Percentiles rank a stretch among this genome's conserved stretches.
phyloP scores from a whole-genome alignment of 345 rosid genomes.

The Salix dunnii region DNA sequence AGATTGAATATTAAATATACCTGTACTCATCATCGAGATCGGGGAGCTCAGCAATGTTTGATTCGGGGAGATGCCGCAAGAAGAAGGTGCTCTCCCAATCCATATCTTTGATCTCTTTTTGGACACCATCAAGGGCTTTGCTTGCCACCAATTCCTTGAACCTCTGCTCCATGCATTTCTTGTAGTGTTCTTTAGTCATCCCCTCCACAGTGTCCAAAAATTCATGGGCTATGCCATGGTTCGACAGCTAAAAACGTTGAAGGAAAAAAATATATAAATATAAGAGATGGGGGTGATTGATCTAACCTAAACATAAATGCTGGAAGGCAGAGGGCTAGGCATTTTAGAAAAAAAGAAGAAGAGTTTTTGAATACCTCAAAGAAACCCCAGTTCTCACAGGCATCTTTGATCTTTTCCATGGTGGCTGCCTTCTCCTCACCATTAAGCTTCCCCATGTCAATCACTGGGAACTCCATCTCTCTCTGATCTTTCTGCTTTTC shows the following conservation, averaged over 20 bases:
- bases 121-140: slow-evolving; percentile 56
- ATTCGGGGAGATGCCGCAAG: slow-evolving; percentile 67
- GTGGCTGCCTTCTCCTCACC: slow-evolving; percentile 56
- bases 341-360: neutral
- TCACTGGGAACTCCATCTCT: slow-evolving; percentile 72
- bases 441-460: slow-evolving; percentile 58
- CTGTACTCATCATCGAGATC: slow-evolving; percentile 77
- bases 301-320: neutral
- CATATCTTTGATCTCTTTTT: slow-evolving; percentile 62
- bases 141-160: slow-evolving; percentile 66
- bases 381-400: slow-evolving; percentile 98
- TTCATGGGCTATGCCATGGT: slow-evolving; percentile 73
- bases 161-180: slow-evolving; percentile 79
- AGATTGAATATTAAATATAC: slow-evolving; percentile 19
- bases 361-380: slow-evolving; percentile 56
- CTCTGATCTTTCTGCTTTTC: neutral
- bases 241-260: slow-evolving; percentile 41
- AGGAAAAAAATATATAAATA: neutral
- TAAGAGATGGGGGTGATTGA: neutral
- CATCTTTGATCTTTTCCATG: slow-evolving; percentile 79
- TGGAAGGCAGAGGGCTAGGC: neutral
- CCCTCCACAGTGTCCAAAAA: slow-evolving; percentile 69
- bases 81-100: slow-evolving; percentile 93
- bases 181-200: slow-evolving; percentile 74
- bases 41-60: slow-evolving; percentile 60